Conservation (phyloP, 2,329 filamentous ascomycete genomes). For the Colletotrichum karsti region DNA sequence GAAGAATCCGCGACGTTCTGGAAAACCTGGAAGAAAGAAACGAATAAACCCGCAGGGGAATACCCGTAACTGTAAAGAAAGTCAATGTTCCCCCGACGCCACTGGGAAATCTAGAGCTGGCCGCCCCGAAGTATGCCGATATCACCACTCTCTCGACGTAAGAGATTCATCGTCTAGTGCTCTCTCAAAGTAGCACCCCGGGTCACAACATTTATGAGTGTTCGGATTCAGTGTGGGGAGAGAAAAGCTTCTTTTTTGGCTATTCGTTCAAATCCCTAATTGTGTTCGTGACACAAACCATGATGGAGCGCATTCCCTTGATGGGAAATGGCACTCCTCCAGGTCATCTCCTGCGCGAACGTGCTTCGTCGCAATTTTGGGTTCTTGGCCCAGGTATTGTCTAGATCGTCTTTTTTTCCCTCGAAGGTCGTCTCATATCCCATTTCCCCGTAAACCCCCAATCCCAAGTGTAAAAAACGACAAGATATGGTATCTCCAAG, state of each 20-base stretch:
- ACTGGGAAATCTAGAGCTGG: too few relatives aligned
- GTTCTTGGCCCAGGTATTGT: conserved; percentile 29
- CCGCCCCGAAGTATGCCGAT: not conserved
- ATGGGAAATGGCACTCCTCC: not conserved
- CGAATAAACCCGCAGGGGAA: too few relatives aligned
- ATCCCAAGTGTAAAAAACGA: not conserved
- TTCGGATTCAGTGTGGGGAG: not conserved
- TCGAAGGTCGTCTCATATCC: not conserved
- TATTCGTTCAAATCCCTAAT: not conserved
- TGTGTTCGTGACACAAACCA: not conserved
- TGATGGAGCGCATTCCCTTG: not conserved
- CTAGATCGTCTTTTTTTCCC: conserved; percentile 23
- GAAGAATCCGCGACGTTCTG: conserved; percentile 19
- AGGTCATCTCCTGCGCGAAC: not conserved
- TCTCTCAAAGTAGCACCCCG: not conserved
- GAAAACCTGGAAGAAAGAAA: too few relatives aligned
- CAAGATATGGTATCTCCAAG: conserved; percentile 22
- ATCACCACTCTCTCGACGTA: not conserved
- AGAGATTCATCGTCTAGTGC: not conserved
- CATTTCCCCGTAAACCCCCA: not conserved
- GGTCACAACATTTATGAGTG: not conserved
- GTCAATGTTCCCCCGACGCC: too few relatives aligned
- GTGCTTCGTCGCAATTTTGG: not conserved
- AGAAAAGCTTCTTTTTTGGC: not conserved
- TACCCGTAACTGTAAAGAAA: too few relatives aligned